Conservation (phyloP, 768 basidiomycete species). For the Cyclocybe cylindracea region DNA sequence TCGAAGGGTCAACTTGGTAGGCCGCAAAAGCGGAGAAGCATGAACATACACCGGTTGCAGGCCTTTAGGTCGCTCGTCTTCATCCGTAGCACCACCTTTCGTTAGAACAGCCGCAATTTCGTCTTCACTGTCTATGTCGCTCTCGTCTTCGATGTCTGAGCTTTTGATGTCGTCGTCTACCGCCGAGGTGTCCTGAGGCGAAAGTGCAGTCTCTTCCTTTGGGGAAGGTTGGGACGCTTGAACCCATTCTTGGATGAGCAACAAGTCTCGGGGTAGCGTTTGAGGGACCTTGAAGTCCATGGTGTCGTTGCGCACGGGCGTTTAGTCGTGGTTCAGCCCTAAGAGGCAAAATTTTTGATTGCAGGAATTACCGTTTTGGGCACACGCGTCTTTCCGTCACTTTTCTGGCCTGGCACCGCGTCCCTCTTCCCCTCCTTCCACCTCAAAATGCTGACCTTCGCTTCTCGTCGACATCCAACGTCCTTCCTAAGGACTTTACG, state of each 20-base stretch:
- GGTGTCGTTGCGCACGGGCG: constrained; percentile 4
- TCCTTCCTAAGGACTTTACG: constrained; percentile 20
- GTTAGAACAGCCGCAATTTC: constrained; percentile 72
- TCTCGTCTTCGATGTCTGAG: constrained; percentile 41
- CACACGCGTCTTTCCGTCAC: constrained; percentile 12
- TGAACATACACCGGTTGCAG: constrained; percentile 18
- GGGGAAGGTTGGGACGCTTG: constrained; percentile 32
- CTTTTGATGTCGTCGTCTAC: constrained; percentile 53
- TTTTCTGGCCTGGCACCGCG: neutral
- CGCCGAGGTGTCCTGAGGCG: neutral
- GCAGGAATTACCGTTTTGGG: constrained; percentile 20
- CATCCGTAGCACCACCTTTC: constrained; percentile 28
- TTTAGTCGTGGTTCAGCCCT: constrained; percentile 6
- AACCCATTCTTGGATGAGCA: constrained; percentile 70
- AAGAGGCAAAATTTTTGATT: constrained; percentile 17
- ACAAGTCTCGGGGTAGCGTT: constrained; percentile 69
- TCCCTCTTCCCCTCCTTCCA: neutral
- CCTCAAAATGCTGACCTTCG: constrained; percentile 16
- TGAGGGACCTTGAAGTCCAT: constrained; percentile 65
- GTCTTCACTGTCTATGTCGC: constrained; percentile 61
- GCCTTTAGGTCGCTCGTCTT: constrained; percentile 34
- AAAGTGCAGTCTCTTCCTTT: neutral
- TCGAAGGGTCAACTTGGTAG: neutral
- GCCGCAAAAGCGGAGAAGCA: constrained; percentile 6
- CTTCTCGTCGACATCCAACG: constrained; percentile 14